Base-by-base conservation (phyloP, 371 early-diverging fungal species). In the Mortierella sp. region DNA sequence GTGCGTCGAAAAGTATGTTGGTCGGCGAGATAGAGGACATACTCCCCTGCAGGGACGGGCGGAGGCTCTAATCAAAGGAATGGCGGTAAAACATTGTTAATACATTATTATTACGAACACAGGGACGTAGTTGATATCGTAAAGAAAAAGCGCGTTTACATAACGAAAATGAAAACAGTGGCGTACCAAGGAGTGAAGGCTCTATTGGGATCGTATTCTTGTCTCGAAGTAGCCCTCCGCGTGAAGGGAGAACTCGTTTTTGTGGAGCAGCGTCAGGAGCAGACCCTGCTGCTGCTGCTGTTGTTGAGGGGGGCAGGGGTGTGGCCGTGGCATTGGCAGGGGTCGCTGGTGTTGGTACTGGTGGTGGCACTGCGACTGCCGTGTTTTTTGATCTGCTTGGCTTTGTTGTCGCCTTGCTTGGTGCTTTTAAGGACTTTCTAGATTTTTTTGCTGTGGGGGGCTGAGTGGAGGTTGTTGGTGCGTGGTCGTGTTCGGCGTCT, bases 1-100 rank as follows among this genome's bases (percentile, higher is more conserved):
- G 82, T 70, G 24, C 43, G 65, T 29, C 77, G 63, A 14, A 75
- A 48, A n/a, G 73, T 60, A 6, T 70, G 55, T 10, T 77, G 63
- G 35, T 76, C 46, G 21, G 72, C 77, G 24, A 86, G 76, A 51
- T 82, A 79, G 8, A 86, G 77, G 35, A 86, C 58, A 46, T 86
- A 86, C 44, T 81, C 86, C n/a, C 82, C 86, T 32, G 82, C 80
- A 44, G 86, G 86, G 63, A 68, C 70, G n/a, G 70, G 71, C 43
- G 82, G 81, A n/a, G 77, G 74, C 43, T 71, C 82, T 82, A 76
- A 49, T 18, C 29, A 41, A 29, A 32, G 38, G 55, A 24, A 16
- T 49, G 41, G 18, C n/a, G 60, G 21, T 38, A 75, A 58, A 60
- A 60, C 24, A 51, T 41, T 24, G 24, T 14, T 24, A 29, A 29